Evolutionary conservation across 352 stramenopile species (phyloP).

Genomic region (Pythium chondricola): DNA sequence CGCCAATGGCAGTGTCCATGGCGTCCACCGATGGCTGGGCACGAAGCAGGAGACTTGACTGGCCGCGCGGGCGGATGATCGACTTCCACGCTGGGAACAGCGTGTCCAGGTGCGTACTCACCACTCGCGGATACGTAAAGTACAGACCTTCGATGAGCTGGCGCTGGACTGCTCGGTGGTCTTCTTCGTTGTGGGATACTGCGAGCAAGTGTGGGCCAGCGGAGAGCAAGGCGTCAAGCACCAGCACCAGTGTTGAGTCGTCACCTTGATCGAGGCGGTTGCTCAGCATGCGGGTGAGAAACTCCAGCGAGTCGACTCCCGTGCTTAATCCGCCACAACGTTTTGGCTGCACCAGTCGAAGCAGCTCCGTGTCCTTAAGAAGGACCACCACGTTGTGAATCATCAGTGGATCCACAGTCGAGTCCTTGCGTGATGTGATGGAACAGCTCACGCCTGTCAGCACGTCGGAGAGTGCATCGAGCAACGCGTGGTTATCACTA

Average conservation of each 20-base stretch:
- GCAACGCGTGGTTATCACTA: slow-evolving; percentile 1
- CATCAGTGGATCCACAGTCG: slow-evolving; percentile 4
- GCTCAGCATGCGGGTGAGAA: slow-evolving; percentile 7
- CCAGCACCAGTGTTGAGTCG: slow-evolving; percentile 1
- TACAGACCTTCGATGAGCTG: slow-evolving; percentile 52
- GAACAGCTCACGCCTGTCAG: no score
- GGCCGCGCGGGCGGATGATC: slow-evolving; percentile 16
- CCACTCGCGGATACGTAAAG: slow-evolving; percentile 45
- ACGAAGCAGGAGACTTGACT: slow-evolving; percentile 8
- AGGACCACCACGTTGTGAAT: slow-evolving; percentile 15
- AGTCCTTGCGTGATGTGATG: no score
- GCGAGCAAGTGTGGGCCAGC: slow-evolving; percentile 3
- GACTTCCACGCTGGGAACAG: slow-evolving; percentile 52
- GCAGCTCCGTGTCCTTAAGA: slow-evolving; percentile 10
- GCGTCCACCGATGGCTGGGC: slow-evolving; percentile 27
- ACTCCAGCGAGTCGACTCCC: slow-evolving; percentile 4
- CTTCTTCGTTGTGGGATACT: not conserved
- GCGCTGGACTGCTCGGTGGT: slow-evolving; percentile 16
- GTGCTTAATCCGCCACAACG: no score
- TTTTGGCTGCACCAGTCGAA: no score
- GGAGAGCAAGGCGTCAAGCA: slow-evolving; percentile 15
- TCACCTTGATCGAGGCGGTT: not conserved
- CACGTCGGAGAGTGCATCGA: slow-evolving; percentile 5
- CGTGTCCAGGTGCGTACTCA: slow-evolving; percentile 36
- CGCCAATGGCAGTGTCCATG: slow-evolving; percentile 34